phyloP scores from a whole-genome alignment of 768 basidiomycete species.

The Dictyophora rubrovolvata region DNA sequence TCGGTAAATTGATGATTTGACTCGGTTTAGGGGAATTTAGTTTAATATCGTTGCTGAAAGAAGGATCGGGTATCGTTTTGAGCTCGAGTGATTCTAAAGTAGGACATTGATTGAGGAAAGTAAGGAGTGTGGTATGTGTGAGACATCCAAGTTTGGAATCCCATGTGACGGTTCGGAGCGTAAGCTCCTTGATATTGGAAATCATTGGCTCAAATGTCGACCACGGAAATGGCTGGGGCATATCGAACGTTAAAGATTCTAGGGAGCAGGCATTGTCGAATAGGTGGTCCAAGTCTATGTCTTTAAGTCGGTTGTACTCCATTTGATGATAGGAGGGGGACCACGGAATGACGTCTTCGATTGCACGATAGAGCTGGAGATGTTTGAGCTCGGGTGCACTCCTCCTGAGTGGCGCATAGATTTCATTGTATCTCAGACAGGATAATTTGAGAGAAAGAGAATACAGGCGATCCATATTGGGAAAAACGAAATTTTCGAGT shows the following conservation, averaged over 20 bases:
- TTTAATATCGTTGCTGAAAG: neutral
- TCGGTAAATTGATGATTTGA: neutral
- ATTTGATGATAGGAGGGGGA: neutral
- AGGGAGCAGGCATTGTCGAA: neutral
- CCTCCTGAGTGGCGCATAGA: neutral
- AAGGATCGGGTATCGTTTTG: neutral
- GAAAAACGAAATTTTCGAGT: neutral
- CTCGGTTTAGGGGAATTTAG: neutral
- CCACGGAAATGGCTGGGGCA: neutral
- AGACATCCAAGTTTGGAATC: neutral
- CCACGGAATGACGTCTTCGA: neutral
- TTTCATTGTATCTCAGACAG: neutral
- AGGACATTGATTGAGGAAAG: neutral
- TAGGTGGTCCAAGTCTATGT: neutral
- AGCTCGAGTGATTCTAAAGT: neutral
- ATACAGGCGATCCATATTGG: neutral
- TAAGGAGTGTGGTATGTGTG: neutral
- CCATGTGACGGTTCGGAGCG: neutral
- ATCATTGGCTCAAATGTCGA: neutral
- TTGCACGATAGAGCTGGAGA: neutral
- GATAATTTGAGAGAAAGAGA: neutral
- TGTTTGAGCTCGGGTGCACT: neutral
- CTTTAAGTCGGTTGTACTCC: neutral
- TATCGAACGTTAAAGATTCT: neutral
- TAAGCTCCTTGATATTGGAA: neutral